Conservation (phyloP, 2,329 filamentous ascomycete genomes). For the Sarocladium strictum region DNA sequence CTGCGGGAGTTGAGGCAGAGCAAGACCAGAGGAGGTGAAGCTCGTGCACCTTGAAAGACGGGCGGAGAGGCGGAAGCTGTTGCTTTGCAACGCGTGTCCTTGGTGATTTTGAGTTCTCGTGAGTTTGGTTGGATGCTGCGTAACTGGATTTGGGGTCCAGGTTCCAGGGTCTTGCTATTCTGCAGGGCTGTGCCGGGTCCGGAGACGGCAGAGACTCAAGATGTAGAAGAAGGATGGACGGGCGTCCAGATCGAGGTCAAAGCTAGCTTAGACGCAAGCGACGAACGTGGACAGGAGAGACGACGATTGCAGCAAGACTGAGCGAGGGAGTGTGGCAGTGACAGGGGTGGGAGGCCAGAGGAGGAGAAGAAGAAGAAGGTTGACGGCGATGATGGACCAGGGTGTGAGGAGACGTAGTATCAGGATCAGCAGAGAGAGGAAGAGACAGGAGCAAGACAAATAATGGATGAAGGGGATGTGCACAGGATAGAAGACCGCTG, state of each 20-base stretch:
- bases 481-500: no score
- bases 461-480: no score
- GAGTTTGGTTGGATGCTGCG: neutral
- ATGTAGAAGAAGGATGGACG: neutral
- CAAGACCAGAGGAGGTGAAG: neutral
- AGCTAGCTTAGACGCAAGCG: constrained; percentile 5
- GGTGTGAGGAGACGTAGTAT: neutral
- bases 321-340: neutral
- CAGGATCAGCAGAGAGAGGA: neutral
- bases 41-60: neutral
- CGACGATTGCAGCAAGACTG: constrained; percentile 6
- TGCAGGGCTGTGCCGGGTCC: neutral
- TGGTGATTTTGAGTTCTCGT: neutral
- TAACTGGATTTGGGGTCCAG: neutral
- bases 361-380: neutral
- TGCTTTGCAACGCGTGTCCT: neutral
- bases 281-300: neutral
- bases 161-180: neutral
- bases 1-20: neutral
- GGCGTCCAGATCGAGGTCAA: neutral
- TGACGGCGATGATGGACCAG: neutral
- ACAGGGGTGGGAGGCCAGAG: neutral
- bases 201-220: neutral
- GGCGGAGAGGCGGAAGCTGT: neutral
- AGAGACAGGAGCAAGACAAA: neutral